These are phyloP conservation scores for Beauveria rudraprayagi DNA, from an alignment of 2,329 filamentous ascomycete species.

Conservation along the genomic window DNA sequence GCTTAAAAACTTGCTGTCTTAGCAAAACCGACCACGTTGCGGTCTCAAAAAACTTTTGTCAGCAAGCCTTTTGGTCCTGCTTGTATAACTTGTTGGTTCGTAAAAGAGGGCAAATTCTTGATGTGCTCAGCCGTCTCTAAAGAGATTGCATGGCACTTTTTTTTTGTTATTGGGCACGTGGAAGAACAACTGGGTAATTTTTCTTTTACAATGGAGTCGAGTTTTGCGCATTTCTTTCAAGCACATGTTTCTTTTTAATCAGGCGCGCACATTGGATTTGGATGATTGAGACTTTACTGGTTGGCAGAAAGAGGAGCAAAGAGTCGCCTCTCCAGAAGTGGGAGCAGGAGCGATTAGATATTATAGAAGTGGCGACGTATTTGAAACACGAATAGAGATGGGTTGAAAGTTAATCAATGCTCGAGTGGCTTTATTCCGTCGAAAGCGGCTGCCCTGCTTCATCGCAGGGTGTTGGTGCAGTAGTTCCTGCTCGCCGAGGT, in stretches of 20 bases:
- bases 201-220: not conserved
- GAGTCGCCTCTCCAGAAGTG: not conserved
- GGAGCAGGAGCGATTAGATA: not conserved
- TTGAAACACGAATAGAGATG: not conserved
- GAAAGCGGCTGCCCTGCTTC: not conserved
- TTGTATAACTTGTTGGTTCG: constrained; percentile 2
- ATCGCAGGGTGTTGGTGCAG: not conserved
- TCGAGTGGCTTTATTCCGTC: too few species aligned
- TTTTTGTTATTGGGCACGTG: not conserved
- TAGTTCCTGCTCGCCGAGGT: not conserved
- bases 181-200: not conserved
- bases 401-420: not conserved
- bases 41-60: not conserved
- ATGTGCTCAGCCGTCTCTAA: not conserved
- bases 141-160: not conserved
- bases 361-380: not conserved
- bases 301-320: not conserved
- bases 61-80: not conserved
- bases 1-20: constrained; percentile 64
- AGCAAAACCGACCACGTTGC: constrained; percentile 15
- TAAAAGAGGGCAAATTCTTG: not conserved
- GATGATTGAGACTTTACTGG: not conserved
- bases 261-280: not conserved
- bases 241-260: not conserved
- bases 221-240: not conserved